These are phyloP conservation scores for Rubroboletus satanas DNA, from an alignment of 768 basidiomycete species.

Conservation along the genomic window DNA sequence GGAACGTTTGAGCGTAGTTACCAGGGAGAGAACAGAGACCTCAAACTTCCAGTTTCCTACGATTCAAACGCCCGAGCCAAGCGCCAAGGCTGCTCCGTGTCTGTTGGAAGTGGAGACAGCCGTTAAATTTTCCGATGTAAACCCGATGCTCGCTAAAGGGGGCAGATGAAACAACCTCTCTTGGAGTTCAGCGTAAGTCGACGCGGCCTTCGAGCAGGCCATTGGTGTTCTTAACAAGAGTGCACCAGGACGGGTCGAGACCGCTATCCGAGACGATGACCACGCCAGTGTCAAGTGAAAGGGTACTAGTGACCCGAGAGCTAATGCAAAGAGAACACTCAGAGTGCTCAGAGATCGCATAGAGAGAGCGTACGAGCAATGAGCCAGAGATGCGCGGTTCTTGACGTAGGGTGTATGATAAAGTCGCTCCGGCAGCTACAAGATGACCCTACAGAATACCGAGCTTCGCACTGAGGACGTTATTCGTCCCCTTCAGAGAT, in stretches of 20 bases:
- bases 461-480: neutral
- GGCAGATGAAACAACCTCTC: conserved; percentile 9
- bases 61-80: conserved; percentile 3
- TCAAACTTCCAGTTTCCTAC: conserved; percentile 4
- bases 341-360: neutral
- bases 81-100: conserved; percentile 1
- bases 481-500: neutral
- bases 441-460: too few relatives aligned
- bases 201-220: neutral
- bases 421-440: neutral
- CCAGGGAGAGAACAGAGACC: too few relatives aligned
- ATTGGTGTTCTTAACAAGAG: conserved; percentile 10
- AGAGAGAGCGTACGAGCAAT: neutral
- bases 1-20: neutral
- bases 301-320: neutral
- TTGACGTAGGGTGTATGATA: neutral
- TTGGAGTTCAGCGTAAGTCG: conserved; percentile 3
- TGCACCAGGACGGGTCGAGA: conserved; percentile 7
- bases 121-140: conserved; percentile 3
- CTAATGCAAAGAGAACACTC: neutral
- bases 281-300: neutral
- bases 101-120: conserved; percentile 7
- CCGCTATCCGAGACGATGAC: conserved; percentile 14
- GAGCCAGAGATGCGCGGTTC: neutral
- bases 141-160: neutral